Conservation (phyloP, 164 flowering plant species). For the Aristolochia californica region DNA sequence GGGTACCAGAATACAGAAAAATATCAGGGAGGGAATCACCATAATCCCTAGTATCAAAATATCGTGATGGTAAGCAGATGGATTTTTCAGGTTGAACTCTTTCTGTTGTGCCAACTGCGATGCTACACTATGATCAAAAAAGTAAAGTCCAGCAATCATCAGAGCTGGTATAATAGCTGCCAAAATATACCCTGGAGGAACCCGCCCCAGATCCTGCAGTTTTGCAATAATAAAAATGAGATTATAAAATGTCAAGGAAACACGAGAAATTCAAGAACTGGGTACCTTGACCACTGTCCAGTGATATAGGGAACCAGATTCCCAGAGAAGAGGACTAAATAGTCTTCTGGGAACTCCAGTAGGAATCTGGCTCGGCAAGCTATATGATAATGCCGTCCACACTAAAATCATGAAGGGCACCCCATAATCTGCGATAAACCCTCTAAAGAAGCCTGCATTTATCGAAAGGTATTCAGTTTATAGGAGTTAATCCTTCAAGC, state of each 20-base stretch:
- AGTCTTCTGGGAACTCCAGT: conserved; percentile 49
- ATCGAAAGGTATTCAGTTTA: background rate
- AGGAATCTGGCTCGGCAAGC: conserved; percentile 34
- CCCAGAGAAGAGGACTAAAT: conserved; percentile 37
- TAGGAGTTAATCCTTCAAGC: background rate
- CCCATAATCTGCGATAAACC: conserved; percentile 51
- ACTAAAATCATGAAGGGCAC: conserved; percentile 39
- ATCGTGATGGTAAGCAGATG: conserved; percentile 44
- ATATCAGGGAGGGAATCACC: conserved; percentile 16
- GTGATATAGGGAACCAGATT: conserved; percentile 25
- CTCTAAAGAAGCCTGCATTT: conserved; percentile 29
- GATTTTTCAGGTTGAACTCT: conserved; percentile 46
- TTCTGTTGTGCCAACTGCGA: conserved; percentile 51
- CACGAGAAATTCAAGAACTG: background rate
- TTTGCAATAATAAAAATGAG: conserved; percentile 4
- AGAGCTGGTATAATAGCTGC: conserved; percentile 43
- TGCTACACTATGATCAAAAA: conserved; percentile 54
- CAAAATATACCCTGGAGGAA: conserved; percentile 34
- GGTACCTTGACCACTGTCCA: conserved; percentile 42
- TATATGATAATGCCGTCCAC: conserved; percentile 43
- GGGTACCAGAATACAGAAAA: background rate
- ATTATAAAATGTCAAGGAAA: background rate
- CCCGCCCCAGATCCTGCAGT: conserved; percentile 44
- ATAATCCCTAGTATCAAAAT: conserved; percentile 37
- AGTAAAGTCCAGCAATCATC: conserved; percentile 47